Evolutionary conservation across 2,329 filamentous ascomycete genomes (phyloP).

Genomic region (Apiospora hydei): DNA sequence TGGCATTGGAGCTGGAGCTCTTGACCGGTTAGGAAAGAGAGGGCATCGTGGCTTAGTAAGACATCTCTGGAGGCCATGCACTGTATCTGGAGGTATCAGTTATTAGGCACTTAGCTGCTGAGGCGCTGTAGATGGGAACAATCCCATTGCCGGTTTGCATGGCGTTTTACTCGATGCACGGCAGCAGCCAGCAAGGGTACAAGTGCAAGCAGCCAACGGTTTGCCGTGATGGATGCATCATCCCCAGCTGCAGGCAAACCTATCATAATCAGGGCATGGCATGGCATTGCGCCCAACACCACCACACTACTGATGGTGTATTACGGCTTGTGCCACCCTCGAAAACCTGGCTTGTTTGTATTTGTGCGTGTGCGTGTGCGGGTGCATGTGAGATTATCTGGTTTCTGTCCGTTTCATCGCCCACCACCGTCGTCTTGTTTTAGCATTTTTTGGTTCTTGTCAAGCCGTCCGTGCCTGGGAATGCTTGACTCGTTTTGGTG

Average conservation of each 20-base stretch:
- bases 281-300: background rate
- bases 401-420: conserved; percentile 15
- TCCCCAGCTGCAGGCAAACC: conserved; percentile 5
- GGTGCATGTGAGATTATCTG: background rate
- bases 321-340: background rate
- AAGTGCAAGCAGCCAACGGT: background rate
- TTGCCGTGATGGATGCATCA: conserved; percentile 8
- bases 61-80: background rate
- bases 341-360: background rate
- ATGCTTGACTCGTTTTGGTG: conserved; percentile 3
- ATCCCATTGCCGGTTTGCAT: background rate
- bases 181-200: background rate
- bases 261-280: background rate
- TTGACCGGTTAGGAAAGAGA: background rate
- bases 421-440: background rate
- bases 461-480: conserved; percentile 10
- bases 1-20: background rate
- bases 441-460: conserved; percentile 9
- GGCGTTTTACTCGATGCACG: conserved; percentile 6
- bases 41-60: conserved; percentile 6
- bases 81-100: background rate
- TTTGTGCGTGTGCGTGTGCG: too few relatives aligned
- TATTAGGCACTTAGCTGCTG: conserved; percentile 6
- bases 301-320: background rate
- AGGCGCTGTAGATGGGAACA: background rate